Base-by-base conservation (phyloP, 75 land plant genomes). In the Pseudotsuga menziesii region DNA sequence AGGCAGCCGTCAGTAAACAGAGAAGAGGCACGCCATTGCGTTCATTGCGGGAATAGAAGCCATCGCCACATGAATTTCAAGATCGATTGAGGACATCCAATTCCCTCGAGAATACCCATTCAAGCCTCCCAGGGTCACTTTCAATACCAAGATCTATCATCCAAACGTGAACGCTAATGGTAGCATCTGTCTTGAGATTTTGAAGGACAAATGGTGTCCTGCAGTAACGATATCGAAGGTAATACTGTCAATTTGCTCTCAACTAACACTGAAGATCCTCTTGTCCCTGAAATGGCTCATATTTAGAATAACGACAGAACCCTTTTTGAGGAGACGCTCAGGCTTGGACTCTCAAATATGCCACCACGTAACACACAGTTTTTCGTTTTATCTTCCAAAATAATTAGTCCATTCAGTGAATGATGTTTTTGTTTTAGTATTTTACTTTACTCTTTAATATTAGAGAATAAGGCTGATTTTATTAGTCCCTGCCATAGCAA, bases 131-230 rank as follows among this genome's bases (percentile, higher is more conserved):
- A 41, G 5, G 3, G 44, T 41, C 5, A 41, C 44, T 41, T 41
- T 61, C 14, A 8, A 4, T 0, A 23, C 62, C 25, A 75, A 83
- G 77, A 77, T 83, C 22, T 83, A 82, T 73, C 83, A 82, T 62
- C 83, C 83, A 19, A 82, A 82, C 54, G 70, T 82, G 8, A 82
- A 82, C 61, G 77, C 83, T 5, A 82, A 82, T 61, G 83, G 83
- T 1, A 82, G 79, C 76, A 77, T 82, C 35, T 82, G 83, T 35
- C 58, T 82, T 56, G 83, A 82, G 52, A 78, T 78, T 55, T 73
- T 82, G 17, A 82, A 78, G 70, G 83, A 82, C 23, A 80, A 82
- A 54, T 82, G 83, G 83, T 72, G 80, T 61, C 83, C 83, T 16
- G 82, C 82, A 19, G 63, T 77, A 0, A 82, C 79, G 11, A 78